phyloP scores from a whole-genome alignment of 2,329 filamentous ascomycete genomes.

The Beauveria rudraprayagi region DNA sequence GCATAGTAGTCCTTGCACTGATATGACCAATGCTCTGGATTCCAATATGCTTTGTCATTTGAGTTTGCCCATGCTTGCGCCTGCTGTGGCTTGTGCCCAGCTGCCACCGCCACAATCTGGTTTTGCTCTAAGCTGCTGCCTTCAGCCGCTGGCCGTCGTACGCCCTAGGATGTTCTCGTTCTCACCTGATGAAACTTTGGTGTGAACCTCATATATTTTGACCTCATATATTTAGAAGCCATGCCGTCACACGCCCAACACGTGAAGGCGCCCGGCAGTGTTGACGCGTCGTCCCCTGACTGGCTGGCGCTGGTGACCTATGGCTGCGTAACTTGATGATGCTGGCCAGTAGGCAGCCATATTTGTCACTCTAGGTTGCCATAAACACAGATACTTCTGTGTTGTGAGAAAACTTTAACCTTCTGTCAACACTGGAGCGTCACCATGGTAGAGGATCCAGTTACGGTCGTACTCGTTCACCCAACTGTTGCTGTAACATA shows the following conservation, averaged over 20 bases:
- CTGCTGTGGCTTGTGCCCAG: neutral
- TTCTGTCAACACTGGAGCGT: no score
- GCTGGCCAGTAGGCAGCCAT: conserved; percentile 1
- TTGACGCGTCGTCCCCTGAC: neutral
- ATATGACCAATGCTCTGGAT: no score
- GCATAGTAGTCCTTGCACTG: no score
- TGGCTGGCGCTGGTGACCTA: neutral
- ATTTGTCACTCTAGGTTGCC: neutral
- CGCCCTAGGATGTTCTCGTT: neutral
- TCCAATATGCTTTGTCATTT: neutral
- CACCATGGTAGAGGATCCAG: no score
- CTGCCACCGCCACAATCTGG: neutral
- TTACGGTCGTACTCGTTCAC: no score
- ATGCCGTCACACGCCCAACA: neutral
- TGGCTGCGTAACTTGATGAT: conserved; percentile 6
- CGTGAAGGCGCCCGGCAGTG: neutral
- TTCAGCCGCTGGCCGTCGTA: neutral
- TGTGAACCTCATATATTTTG: neutral
- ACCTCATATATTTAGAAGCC: neutral
- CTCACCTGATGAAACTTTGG: conserved; percentile 1
- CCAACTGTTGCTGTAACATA: no score
- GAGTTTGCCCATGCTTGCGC: neutral
- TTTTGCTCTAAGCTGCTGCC: neutral
- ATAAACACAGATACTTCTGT: neutral
- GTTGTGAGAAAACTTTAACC: neutral